A percentile compares a stretch with the other conserved stretches of the same genome.
These are phyloP conservation scores for Evansstolkia leycettana DNA, from an alignment of 495 filamentous ascomycete genomes.

Conservation along the genomic window DNA sequence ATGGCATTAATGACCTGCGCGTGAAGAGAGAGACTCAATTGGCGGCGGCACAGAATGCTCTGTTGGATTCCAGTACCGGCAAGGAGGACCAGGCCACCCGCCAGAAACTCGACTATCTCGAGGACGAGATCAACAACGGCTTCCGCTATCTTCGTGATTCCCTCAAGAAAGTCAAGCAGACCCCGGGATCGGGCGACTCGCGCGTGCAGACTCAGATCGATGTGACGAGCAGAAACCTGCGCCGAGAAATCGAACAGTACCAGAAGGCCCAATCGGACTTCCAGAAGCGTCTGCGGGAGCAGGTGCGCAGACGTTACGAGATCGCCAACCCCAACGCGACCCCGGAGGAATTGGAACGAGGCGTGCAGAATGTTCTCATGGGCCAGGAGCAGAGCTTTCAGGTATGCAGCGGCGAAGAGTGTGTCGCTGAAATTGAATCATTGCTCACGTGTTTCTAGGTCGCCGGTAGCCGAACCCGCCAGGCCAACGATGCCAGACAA, in stretches of 20 bases:
- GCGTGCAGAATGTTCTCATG: conserved; percentile 55
- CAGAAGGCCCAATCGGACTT: conserved; percentile 65
- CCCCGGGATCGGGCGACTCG: conserved; percentile 56
- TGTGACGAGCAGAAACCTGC: conserved; percentile 63
- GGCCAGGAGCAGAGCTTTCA: conserved; percentile 65
- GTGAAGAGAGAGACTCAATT: conserved; percentile 28
- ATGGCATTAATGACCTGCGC: conserved; percentile 43
- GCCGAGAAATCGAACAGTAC: conserved; percentile 66
- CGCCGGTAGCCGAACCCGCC: conserved; percentile 58
- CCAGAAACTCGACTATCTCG: conserved; percentile 48
- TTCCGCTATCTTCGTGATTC: conserved; percentile 65
- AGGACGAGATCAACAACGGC: conserved; percentile 67
- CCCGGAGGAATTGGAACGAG: conserved; percentile 67
- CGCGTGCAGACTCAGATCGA: conserved; percentile 68
- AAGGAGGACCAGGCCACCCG: conserved; percentile 32
- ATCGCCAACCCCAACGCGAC: conserved; percentile 79
- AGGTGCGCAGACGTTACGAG: conserved; percentile 77
- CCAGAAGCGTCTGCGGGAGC: conserved; percentile 62
- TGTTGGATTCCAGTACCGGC: conserved; percentile 31
- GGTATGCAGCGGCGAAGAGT: conserved; percentile 16
- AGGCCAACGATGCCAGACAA: conserved; percentile 63
- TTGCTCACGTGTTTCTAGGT: conserved; percentile 23
- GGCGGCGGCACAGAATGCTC: conserved; percentile 24
- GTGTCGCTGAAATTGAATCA: not conserved
- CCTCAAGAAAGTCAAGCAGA: conserved; percentile 66